phyloP scores from a whole-genome alignment of 768 basidiomycete genomes.

The Trametes meyenii region DNA sequence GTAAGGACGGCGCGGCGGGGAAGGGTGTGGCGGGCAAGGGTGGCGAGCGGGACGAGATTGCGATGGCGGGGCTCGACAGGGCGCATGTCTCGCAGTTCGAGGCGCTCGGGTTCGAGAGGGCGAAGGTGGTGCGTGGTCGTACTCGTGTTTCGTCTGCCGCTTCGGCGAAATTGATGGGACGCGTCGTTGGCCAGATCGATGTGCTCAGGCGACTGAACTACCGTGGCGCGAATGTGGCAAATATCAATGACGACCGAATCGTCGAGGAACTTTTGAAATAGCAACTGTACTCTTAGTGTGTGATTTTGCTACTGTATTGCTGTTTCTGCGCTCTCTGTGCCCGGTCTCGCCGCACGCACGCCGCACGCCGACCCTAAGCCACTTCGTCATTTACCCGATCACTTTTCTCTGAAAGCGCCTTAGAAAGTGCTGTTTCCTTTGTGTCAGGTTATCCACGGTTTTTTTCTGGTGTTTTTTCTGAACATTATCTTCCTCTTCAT shows the following conservation, averaged over 20 bases:
- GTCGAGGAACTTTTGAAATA: constrained; percentile 84
- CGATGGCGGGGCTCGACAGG: constrained; percentile 78
- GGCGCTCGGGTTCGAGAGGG: constrained; percentile 76
- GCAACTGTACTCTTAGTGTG: constrained; percentile 24
- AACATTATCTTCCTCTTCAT: too few species aligned
- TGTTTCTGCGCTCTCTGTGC: neutral
- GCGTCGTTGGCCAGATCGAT: constrained; percentile 61
- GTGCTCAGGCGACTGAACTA: constrained; percentile 88
- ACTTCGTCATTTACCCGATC: neutral
- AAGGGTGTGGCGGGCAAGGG: constrained; percentile 21
- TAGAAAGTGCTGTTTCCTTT: too few species aligned
- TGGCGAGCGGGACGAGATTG: constrained; percentile 48
- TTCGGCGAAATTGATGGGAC: neutral
- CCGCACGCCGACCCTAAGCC: neutral
- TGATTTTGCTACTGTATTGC: neutral
- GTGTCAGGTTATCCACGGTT: too few species aligned
- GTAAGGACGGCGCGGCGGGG: constrained; percentile 42
- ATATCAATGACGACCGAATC: constrained; percentile 80
- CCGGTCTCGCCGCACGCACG: neutral
- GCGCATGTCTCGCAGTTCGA: constrained; percentile 87
- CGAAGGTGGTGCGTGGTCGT: constrained; percentile 77
- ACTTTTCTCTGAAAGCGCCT: too few species aligned
- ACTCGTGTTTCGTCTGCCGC: neutral
- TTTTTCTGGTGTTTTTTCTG: too few species aligned
- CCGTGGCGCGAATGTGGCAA: constrained; percentile 76